Evolutionary conservation across 2,329 filamentous ascomycete species (phyloP).

Genomic region (Microcyclospora pomicola): DNA sequence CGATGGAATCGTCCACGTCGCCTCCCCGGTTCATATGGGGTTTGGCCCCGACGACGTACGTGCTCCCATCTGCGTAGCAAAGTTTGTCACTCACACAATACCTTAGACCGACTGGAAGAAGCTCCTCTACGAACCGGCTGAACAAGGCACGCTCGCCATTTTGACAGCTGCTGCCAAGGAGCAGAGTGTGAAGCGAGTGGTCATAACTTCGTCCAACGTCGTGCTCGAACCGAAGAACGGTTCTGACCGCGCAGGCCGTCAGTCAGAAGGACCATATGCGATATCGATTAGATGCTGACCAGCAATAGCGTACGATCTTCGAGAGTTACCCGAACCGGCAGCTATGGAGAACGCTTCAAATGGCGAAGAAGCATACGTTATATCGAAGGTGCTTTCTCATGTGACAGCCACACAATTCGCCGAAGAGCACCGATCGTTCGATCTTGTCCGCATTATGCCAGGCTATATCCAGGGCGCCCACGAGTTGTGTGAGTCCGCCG

Average conservation of each 20-base stretch:
- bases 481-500: conserved; percentile 9
- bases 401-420: conserved; percentile 3
- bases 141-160: conserved; percentile 26
- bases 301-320: too few species aligned
- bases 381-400: conserved; percentile 8
- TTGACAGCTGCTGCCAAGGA: conserved; percentile 25
- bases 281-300: not conserved
- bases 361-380: not conserved
- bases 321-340: too few species aligned
- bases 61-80: not conserved
- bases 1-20: conserved; percentile 17
- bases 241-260: not conserved
- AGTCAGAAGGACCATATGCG: not conserved
- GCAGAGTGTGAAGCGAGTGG: conserved; percentile 25
- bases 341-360: too few species aligned
- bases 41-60: not conserved
- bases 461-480: conserved; percentile 14
- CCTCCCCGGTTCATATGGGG: conserved; percentile 12
- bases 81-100: too few species aligned
- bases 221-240: conserved; percentile 1
- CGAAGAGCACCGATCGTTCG: conserved; percentile 9
- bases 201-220: conserved; percentile 26
- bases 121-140: conserved; percentile 11
- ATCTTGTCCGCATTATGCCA: conserved; percentile 11
- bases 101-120: conserved; percentile 1